Percentiles rank a stretch among this genome's conserved stretches.
Conservation (phyloP, 2,329 filamentous ascomycete species). For the Fusarium sp. region DNA sequence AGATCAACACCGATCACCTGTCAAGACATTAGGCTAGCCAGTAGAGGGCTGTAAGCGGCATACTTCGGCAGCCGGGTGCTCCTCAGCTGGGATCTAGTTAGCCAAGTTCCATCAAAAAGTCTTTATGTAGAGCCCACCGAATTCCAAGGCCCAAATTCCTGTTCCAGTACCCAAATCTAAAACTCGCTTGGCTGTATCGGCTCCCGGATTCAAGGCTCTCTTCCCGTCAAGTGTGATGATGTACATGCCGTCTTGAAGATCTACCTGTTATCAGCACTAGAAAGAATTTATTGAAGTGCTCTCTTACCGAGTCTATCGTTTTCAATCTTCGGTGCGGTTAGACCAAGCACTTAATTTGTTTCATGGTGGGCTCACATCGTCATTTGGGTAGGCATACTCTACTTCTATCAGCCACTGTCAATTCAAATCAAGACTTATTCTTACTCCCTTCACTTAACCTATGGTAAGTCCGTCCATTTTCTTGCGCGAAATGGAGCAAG, state of each 20-base stretch:
- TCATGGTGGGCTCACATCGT: constrained; percentile 9
- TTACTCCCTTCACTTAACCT: constrained; percentile 26
- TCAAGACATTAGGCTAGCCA: neutral
- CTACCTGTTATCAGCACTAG: neutral
- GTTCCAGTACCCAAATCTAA: constrained; percentile 28
- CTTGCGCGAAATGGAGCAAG: constrained; percentile 16
- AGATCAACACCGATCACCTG: constrained; percentile 27
- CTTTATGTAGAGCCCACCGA: neutral
- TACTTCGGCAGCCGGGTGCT: constrained; percentile 20
- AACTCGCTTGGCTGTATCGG: constrained; percentile 8
- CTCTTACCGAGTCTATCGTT: constrained; percentile 17
- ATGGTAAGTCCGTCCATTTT: constrained; percentile 29
- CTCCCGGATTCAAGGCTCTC: constrained; percentile 21
- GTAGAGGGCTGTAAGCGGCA: fast-evolving
- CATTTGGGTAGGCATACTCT: constrained; percentile 32
- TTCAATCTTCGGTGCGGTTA: neutral
- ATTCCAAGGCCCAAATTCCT: constrained; percentile 25
- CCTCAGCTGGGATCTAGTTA: neutral
- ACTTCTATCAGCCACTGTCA: fast-evolving
- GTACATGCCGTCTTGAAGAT: constrained; percentile 17
- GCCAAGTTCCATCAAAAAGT: too few species aligned
- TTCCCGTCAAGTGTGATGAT: constrained; percentile 19
- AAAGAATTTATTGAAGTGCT: fast-evolving
- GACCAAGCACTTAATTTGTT: too few species aligned
- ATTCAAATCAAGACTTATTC: fast-evolving